These are phyloP conservation scores for Euryodendron excelsum DNA, from an alignment of 148 eudicot genomes.

Conservation along the genomic window DNA sequence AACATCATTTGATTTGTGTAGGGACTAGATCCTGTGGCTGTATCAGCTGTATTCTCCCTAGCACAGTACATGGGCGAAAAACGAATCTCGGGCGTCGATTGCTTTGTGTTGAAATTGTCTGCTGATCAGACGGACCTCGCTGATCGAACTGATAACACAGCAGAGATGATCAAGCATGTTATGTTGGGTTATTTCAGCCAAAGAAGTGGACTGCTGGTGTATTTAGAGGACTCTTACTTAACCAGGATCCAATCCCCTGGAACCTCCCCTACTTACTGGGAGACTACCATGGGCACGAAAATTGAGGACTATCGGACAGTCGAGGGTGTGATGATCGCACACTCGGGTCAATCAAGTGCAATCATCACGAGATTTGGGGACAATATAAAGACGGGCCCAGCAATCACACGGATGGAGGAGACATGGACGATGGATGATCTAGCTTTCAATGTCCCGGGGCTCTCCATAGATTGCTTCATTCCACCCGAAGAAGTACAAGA, in stretches of 20 bases:
- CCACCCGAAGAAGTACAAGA: slow-evolving; percentile 67
- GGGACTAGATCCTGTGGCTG: slow-evolving; percentile 89
- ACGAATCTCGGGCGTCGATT: slow-evolving; percentile 54
- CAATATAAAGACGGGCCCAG: slow-evolving; percentile 53
- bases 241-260: slow-evolving; percentile 90
- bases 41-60: slow-evolving; percentile 65
- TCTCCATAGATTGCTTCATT: slow-evolving; percentile 77
- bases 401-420: slow-evolving; percentile 80
- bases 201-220: slow-evolving; percentile 70
- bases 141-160: slow-evolving; percentile 73
- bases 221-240: slow-evolving; percentile 85
- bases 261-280: slow-evolving; percentile 76
- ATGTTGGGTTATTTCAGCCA: slow-evolving; percentile 93
- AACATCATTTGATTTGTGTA: slow-evolving; percentile 13
- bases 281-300: slow-evolving; percentile 79
- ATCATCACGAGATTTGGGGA: slow-evolving; percentile 83
- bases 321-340: slow-evolving; percentile 88
- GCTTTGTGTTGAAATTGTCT: slow-evolving; percentile 73
- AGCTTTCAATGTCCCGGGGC: slow-evolving; percentile 81
- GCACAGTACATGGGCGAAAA: slow-evolving; percentile 96
- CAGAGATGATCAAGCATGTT: slow-evolving; percentile 92
- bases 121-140: slow-evolving; percentile 71
- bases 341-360: slow-evolving; percentile 68
- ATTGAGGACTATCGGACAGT: slow-evolving; percentile 74
- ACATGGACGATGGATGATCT: slow-evolving; percentile 78